phyloP scores from a whole-genome alignment of 164 flowering plant species.

The Tinospora cordifolia region DNA sequence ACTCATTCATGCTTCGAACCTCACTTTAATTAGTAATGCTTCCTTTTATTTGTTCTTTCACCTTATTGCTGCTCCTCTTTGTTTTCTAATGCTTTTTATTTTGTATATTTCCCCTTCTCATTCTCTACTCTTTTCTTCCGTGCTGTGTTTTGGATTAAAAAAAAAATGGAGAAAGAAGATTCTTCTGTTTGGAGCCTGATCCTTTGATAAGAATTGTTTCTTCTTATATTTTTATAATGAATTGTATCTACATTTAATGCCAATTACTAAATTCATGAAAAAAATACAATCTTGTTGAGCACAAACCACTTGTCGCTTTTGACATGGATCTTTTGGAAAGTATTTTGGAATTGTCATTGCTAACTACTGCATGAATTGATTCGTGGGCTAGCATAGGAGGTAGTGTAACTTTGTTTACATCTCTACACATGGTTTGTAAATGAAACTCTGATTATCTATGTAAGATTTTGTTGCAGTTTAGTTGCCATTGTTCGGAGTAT shows the following conservation, averaged over 20 bases:
- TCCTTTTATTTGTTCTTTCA: too few species aligned
- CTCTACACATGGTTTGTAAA: not conserved
- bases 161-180: not conserved
- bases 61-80: too few species aligned
- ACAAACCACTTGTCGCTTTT: too few species aligned
- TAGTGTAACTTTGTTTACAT: not conserved
- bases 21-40: too few species aligned
- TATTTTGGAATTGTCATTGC: too few species aligned
- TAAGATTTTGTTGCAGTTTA: not conserved
- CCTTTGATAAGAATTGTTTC: not conserved
- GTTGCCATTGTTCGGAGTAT: not conserved
- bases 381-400: not conserved
- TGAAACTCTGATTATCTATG: not conserved
- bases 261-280: too few species aligned
- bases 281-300: too few species aligned
- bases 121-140: not conserved
- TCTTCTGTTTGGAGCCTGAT: not conserved
- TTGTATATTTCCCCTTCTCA: not conserved
- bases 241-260: too few species aligned
- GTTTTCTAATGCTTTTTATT: not conserved
- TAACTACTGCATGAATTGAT: too few species aligned
- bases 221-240: too few species aligned
- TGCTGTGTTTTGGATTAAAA: not conserved
- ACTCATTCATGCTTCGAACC: too few species aligned
- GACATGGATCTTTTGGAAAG: too few species aligned